Evolutionary conservation across 805 yeast genomes (phyloP), one percentile per base, ranked within the genome.

Genomic region (Suhomyces sp.): DNA sequence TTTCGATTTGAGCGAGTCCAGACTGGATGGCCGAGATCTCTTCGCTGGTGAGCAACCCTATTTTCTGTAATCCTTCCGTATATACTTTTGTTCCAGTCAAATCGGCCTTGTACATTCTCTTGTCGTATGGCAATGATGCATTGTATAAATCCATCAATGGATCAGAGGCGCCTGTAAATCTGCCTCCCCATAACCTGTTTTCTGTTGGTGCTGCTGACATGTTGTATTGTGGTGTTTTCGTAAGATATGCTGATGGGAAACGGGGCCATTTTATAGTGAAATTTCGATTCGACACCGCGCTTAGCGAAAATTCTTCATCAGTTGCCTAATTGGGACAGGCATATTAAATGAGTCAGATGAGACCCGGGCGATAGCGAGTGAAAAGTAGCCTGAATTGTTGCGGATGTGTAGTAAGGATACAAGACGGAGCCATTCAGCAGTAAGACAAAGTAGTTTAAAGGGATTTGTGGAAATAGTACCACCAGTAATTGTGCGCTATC

Each of bases 121-220:
- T 80, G 71, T 94, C 99, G 64, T 94, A 94, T 2, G 99, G 98
- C 58, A 94, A 76, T 1, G 98, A 93, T 1, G 97, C 97, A 72
- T 94, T 94, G 78, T 96, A 94, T 49, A 93, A 78, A 67, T 94
- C 96, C 99, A 94, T 94, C 65, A 94, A 76, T 3, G 99, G 99
- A 63, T 94, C 99, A 25, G 96, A 85, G 56, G 93, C 93, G 3
- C 96, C 98, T 54, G 97, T 93, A 75, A 93, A 93, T 72, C 99
- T 83, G 63, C 98, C 99, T 63, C 99, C 99, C 99, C 99, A 93
- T 58, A 93, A 77, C 69, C 85, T 92, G 61, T 76, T 78, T 72
- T 86, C 91, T 25, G 85, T 72, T 58, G 85, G 84, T 37, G 41
- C 22, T 48, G 68, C 67, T 41, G 70, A 53, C 75, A 71, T 73